phyloP scores from a whole-genome alignment of 441 rosid genomes.

The Populus hybrid region DNA sequence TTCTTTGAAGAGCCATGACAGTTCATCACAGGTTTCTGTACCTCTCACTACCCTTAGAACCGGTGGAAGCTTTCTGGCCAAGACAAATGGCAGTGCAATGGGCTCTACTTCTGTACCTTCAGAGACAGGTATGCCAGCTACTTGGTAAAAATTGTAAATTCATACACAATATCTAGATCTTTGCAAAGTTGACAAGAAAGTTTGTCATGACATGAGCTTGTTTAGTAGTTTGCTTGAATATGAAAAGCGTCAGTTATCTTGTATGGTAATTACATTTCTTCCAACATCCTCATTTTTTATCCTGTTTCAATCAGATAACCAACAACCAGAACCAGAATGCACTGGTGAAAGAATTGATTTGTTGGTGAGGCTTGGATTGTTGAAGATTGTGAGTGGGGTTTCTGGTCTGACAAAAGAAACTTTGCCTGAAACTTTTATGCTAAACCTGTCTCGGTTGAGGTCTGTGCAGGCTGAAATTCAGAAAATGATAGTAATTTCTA shows the following conservation, averaged over 20 bases:
- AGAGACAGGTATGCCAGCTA: neutral
- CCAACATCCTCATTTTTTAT: neutral
- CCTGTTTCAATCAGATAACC: neutral
- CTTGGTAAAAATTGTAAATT: neutral
- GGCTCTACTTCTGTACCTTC: conserved; percentile 7
- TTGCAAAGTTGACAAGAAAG: neutral
- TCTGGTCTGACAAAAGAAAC: conserved; percentile 54
- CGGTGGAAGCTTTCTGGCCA: conserved; percentile 22
- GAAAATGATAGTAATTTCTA: conserved; percentile 66
- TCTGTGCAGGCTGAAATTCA: conserved; percentile 74
- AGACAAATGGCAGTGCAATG: conserved; percentile 4
- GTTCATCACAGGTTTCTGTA: conserved; percentile 34
- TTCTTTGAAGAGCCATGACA: conserved; percentile 36
- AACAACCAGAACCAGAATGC: conserved; percentile 40
- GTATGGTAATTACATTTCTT: neutral
- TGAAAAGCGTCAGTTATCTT: neutral
- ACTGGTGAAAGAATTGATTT: conserved; percentile 68
- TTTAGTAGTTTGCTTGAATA: neutral
- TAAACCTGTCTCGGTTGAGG: conserved; percentile 67
- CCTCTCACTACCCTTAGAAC: conserved; percentile 62
- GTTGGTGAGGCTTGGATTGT: conserved; percentile 70
- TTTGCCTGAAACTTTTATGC: conserved; percentile 70
- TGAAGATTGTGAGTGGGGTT: conserved; percentile 61
- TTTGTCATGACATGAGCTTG: neutral
- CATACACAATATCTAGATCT: neutral